These are phyloP conservation scores for Oryza rufipogon DNA, from an alignment of 176 grass and related monocot species.

Conservation along the genomic window DNA sequence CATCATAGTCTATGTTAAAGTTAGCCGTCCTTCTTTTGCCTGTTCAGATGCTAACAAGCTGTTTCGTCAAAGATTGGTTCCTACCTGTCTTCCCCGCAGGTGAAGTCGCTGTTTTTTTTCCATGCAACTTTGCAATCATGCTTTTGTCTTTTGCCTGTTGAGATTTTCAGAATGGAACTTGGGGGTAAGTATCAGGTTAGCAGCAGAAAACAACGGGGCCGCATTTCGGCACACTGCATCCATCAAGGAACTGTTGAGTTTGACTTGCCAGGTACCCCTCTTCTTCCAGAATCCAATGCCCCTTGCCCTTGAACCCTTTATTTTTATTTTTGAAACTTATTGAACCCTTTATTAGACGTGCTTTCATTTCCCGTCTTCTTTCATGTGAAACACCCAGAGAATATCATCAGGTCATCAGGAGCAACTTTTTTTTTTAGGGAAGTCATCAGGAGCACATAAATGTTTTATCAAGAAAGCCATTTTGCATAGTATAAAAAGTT, in stretches of 20 bases:
- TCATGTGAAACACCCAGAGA: conserved; percentile 42
- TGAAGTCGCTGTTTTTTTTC: conserved; percentile 38
- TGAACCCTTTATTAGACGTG: background rate
- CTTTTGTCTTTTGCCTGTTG: conserved; percentile 30
- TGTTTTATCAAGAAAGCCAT: background rate
- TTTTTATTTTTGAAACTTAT: too few relatives aligned
- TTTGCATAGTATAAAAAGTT: background rate
- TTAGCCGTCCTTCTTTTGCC: background rate
- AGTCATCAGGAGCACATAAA: background rate
- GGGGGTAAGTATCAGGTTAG: conserved; percentile 28
- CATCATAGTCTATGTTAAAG: background rate
- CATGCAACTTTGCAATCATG: conserved; percentile 39
- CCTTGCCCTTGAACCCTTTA: background rate
- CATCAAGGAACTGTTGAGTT: conserved; percentile 37
- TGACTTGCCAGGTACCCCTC: conserved; percentile 54
- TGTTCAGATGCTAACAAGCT: conserved; percentile 29
- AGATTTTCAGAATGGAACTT: conserved; percentile 31
- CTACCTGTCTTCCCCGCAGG: conserved; percentile 26
- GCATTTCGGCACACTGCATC: conserved; percentile 43
- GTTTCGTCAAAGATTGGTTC: conserved; percentile 32
- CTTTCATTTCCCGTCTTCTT: background rate
- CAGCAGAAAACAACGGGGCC: conserved; percentile 57
- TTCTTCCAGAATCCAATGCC: conserved; percentile 36
- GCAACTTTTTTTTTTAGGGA: too few relatives aligned
- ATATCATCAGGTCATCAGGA: background rate